These are phyloP conservation scores for Mortierella antarctica DNA, from an alignment of 192 early-diverging fungal genomes.

Conservation along the genomic window DNA sequence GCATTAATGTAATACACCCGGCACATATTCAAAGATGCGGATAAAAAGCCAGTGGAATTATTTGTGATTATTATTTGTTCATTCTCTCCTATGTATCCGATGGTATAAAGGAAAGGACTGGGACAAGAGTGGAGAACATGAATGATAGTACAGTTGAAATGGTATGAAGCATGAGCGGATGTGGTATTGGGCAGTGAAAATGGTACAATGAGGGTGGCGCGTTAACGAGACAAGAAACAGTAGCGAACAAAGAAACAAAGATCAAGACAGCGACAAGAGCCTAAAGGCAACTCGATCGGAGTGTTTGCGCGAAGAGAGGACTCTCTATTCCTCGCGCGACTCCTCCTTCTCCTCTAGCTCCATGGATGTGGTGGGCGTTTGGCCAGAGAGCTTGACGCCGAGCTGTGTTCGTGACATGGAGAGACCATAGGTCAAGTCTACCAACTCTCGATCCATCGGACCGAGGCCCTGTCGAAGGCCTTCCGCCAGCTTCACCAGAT, in stretches of 20 bases:
- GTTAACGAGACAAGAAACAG: no score
- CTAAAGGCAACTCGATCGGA: no score
- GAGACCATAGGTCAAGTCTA: conserved; percentile 39
- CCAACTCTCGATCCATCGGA: conserved; percentile 37
- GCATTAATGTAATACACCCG: no score
- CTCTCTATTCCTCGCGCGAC: conserved; percentile 39
- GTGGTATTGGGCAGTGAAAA: no score
- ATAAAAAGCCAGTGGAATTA: not conserved
- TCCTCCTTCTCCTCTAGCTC: conserved; percentile 38
- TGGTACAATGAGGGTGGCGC: no score
- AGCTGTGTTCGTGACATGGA: conserved; percentile 45
- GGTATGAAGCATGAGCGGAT: not conserved
- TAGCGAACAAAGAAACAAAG: not conserved
- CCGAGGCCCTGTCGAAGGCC: conserved; percentile 35
- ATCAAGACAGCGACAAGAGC: no score
- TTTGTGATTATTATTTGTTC: conserved; percentile 4
- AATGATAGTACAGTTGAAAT: not conserved
- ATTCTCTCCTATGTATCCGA: not conserved
- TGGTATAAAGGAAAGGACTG: no score
- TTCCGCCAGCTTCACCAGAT: conserved; percentile 35
- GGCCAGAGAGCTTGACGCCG: conserved; percentile 38
- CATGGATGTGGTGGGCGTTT: not conserved
- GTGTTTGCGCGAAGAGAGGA: not conserved
- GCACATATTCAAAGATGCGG: no score
- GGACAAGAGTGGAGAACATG: no score